A percentile compares a stretch with the other conserved stretches of the same genome.
phyloP scores from a whole-genome alignment of 2,329 filamentous ascomycete genomes.

The Fusarium dimerum region DNA sequence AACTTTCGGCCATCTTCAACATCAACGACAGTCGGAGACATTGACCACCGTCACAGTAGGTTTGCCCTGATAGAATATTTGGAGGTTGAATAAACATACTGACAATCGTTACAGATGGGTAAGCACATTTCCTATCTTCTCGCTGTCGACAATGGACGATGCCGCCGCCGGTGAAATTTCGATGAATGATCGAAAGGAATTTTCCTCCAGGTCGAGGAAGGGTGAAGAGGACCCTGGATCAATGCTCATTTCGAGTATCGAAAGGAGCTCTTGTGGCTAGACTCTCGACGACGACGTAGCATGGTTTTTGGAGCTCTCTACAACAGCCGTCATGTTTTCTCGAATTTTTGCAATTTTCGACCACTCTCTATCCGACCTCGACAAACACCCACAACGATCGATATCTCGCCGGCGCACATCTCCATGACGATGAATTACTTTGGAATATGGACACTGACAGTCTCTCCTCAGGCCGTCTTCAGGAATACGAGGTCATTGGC shows the following conservation, averaged over 20 bases:
- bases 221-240: conserved; percentile 7
- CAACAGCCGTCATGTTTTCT: too few species aligned
- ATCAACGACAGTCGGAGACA: conserved; percentile 43
- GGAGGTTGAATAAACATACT: conserved; percentile 39
- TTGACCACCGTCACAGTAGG: conserved; percentile 52
- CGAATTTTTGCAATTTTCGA: background rate
- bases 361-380: background rate
- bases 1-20: conserved; percentile 42
- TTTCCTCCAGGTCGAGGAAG: conserved; percentile 5
- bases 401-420: conserved; percentile 9
- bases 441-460: conserved; percentile 33
- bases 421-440: conserved; percentile 8
- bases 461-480: conserved; percentile 80
- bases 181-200: conserved; percentile 11
- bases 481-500: conserved; percentile 99
- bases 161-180: conserved; percentile 23
- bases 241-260: background rate
- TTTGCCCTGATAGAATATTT: conserved; percentile 27
- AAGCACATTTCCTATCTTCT: conserved; percentile 43
- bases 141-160: conserved; percentile 23
- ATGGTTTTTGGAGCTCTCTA: too few species aligned
- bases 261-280: too few species aligned
- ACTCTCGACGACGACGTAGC: too few species aligned
- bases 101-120: conserved; percentile 58
- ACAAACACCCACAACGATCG: conserved; percentile 2